These are phyloP conservation scores for Suillus brevipes DNA, from an alignment of 768 basidiomycete species.

Conservation along the genomic window DNA sequence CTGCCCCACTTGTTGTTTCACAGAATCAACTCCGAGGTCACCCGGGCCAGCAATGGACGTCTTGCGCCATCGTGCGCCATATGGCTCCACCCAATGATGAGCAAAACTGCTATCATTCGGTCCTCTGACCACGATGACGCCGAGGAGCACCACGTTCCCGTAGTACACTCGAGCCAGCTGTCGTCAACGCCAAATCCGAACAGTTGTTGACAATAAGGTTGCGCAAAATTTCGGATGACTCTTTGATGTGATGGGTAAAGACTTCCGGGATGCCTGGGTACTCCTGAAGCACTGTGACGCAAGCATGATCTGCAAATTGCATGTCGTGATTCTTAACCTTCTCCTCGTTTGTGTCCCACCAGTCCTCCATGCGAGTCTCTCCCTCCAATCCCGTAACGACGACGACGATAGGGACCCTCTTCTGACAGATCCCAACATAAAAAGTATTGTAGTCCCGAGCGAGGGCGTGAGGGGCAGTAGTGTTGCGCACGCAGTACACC, in stretches of 20 bases:
- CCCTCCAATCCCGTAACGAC: slow-evolving; percentile 41
- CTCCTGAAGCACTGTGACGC: slow-evolving; percentile 37
- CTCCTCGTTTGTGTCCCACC: slow-evolving; percentile 37
- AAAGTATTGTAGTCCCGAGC: slow-evolving; percentile 39
- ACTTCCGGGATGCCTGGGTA: slow-evolving; percentile 5
- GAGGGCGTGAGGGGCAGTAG: slow-evolving; percentile 29
- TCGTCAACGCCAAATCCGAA: not conserved
- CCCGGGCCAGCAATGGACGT: not conserved
- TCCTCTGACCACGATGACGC: slow-evolving; percentile 17
- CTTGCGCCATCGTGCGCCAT: not conserved
- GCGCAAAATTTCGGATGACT: slow-evolving; percentile 24
- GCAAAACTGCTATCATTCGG: slow-evolving; percentile 14
- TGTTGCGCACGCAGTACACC: slow-evolving; percentile 37
- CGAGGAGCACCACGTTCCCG: slow-evolving; percentile 15
- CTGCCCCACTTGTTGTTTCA: not conserved
- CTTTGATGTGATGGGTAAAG: not conserved
- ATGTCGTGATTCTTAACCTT: slow-evolving; percentile 33
- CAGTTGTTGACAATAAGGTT: slow-evolving; percentile 26
- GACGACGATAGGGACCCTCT: slow-evolving; percentile 39
- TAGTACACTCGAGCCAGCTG: slow-evolving; percentile 7
- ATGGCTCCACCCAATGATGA: not conserved
- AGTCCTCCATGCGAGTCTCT: slow-evolving; percentile 29
- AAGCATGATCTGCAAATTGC: slow-evolving; percentile 40
- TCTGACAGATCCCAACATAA: slow-evolving; percentile 36
- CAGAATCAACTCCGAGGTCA: not conserved